Evolutionary conservation across 306 rosid species (phyloP).

Genomic region (Psophocarpus tetragonolobus): DNA sequence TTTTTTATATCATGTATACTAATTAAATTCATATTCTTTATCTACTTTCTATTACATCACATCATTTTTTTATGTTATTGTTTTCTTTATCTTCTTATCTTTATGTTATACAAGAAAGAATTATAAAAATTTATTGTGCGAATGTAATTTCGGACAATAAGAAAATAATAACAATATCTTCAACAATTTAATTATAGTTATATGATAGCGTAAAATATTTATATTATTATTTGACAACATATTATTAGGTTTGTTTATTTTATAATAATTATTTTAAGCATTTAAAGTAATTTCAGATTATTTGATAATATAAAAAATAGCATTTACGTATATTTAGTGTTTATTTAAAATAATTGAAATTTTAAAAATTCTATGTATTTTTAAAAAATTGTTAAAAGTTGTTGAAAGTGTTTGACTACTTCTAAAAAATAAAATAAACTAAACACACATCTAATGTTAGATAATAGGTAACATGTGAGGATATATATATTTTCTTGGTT

Average conservation of each 20-base stretch:
- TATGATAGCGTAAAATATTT: no score
- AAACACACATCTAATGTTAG: background rate
- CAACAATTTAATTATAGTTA: background rate
- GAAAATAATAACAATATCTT: no score
- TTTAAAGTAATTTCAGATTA: no score
- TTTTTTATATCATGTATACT: no score
- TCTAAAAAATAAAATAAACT: background rate
- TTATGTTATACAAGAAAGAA: no score
- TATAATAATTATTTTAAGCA: no score
- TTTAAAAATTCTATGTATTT: background rate
- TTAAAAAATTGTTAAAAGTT: background rate
- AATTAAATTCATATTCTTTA: no score
- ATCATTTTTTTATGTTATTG: no score
- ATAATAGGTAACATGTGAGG: no score
- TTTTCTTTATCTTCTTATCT: background rate
- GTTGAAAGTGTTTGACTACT: background rate
- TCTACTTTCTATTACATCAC: no score
- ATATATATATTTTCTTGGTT: background rate
- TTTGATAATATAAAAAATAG: background rate
- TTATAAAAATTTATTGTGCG: background rate
- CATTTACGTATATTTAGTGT: background rate
- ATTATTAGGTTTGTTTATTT: no score
- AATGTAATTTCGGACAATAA: background rate
- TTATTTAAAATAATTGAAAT: background rate
- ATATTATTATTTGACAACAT: no score